Evolutionary conservation across 2,329 filamentous ascomycete genomes (phyloP).

Genomic region (Aspergillus quadrilineatus): DNA sequence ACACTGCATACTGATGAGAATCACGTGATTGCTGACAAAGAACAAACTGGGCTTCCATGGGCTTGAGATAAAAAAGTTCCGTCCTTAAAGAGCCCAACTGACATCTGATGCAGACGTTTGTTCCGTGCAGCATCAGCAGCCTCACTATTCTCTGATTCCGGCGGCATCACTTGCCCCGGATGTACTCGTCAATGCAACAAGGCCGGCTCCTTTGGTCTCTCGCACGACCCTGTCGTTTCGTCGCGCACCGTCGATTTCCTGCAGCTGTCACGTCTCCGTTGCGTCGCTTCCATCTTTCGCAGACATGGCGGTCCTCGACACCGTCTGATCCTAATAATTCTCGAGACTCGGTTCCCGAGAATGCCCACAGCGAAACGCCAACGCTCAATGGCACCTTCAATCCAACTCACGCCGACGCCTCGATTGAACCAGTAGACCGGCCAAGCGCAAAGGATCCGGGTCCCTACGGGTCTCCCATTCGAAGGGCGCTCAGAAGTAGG

Average conservation of each 20-base stretch:
- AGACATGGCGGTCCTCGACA: conserved; percentile 27
- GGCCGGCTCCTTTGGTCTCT: conserved; percentile 35
- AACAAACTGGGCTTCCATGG: neutral
- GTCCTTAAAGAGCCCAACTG: neutral
- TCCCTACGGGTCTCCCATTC: conserved; percentile 42
- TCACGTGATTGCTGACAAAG: conserved; percentile 11
- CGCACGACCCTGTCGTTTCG: conserved; percentile 38
- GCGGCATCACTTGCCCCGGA: conserved; percentile 30
- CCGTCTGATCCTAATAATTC: conserved; percentile 30
- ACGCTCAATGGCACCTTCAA: conserved; percentile 19
- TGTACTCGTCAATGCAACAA: conserved; percentile 42
- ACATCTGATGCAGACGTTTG: conserved; percentile 19
- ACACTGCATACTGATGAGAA: neutral
- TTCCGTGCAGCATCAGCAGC: conserved; percentile 21
- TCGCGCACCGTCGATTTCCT: conserved; percentile 39
- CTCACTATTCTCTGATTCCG: conserved; percentile 20
- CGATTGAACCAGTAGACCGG: conserved; percentile 17
- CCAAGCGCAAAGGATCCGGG: conserved; percentile 25
- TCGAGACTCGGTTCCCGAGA: conserved; percentile 22
- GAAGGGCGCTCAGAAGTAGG: conserved; percentile 39
- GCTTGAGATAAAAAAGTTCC: conserved; percentile 8
- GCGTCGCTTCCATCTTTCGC: conserved; percentile 37
- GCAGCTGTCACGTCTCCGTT: conserved; percentile 23
- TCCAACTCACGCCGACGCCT: conserved; percentile 16
- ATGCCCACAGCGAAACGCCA: conserved; percentile 23